Percentiles rank a stretch among this genome's conserved stretches.
These are phyloP conservation scores for Stachybotrys chartarum DNA, from an alignment of 2,329 filamentous ascomycete genomes.

Conservation along the genomic window DNA sequence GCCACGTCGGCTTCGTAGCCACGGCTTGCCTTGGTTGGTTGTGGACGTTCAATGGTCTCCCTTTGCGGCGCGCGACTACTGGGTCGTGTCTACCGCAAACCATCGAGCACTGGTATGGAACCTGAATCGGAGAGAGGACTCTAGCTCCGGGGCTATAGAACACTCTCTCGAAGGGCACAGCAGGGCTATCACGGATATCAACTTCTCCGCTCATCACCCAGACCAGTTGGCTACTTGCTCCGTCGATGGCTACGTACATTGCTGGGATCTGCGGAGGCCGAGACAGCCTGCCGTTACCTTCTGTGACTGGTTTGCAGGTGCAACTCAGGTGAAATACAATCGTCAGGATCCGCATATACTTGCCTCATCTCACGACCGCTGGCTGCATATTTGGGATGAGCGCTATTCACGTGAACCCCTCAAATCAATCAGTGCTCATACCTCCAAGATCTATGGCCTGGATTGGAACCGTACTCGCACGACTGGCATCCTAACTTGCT, in stretches of 20 bases:
- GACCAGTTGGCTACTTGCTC: conserved; percentile 86
- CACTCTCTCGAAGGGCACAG: conserved; percentile 78
- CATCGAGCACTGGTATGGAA: conserved; percentile 95
- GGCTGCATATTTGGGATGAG: conserved; percentile 85
- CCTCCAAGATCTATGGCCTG: conserved; percentile 89
- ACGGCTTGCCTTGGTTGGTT: conserved; percentile 88
- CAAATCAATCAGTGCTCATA: conserved; percentile 78
- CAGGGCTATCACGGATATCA: conserved; percentile 90
- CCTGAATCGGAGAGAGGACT: conserved; percentile 70
- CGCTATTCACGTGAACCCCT: conserved; percentile 71
- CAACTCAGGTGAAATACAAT: conserved; percentile 93
- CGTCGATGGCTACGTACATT: conserved; percentile 88
- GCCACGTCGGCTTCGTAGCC: conserved; percentile 72
- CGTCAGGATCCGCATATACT: conserved; percentile 79
- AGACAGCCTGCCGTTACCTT: conserved; percentile 70
- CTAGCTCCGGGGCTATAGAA: conserved; percentile 64
- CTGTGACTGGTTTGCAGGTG: conserved; percentile 88
- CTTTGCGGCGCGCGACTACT: conserved; percentile 81
- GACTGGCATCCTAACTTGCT: conserved; percentile 75
- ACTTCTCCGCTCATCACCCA: conserved; percentile 89
- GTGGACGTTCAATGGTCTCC: conserved; percentile 97
- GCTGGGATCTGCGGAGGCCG: conserved; percentile 78
- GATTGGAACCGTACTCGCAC: conserved; percentile 82
- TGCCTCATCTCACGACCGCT: conserved; percentile 84
- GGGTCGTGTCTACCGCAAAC: conserved; percentile 91